Conservation (phyloP, 2,329 filamentous ascomycete species). For the Tolypocladium album region DNA sequence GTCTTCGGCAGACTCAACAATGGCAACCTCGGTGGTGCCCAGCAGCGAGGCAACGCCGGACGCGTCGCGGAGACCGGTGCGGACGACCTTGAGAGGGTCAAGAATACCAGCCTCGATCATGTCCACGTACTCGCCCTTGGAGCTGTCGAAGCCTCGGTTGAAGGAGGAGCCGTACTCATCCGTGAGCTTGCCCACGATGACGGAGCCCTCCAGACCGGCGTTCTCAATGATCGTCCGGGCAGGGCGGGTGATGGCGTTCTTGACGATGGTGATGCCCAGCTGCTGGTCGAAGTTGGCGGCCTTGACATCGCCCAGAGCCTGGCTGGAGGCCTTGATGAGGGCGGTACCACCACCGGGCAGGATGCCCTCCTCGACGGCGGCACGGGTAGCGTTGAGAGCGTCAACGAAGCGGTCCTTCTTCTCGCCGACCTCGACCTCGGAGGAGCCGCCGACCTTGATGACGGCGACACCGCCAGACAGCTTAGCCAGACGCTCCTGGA, state of each 20-base stretch:
- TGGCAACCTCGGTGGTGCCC: constrained; percentile 95
- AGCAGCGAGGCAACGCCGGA: constrained; percentile 94
- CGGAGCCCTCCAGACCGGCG: constrained; percentile 87
- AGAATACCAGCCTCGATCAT: constrained; percentile 97
- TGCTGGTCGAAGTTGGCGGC: constrained; percentile 96
- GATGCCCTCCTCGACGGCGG: constrained; percentile 98
- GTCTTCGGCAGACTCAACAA: constrained; percentile 91
- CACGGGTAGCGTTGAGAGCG: constrained; percentile 93
- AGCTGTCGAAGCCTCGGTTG: constrained; percentile 95
- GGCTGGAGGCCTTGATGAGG: constrained; percentile 90
- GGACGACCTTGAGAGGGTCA: constrained; percentile 98
- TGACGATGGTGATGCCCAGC: constrained; percentile 94
- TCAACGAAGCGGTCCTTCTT: constrained; percentile 99
- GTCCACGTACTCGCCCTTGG: constrained; percentile 96
- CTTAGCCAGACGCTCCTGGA: constrained; percentile 98
- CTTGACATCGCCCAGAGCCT: constrained; percentile 77
- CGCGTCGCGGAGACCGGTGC: constrained; percentile 88
- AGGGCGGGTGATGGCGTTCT: constrained; percentile 93
- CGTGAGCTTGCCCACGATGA: constrained; percentile 94
- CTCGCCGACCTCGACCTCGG: constrained; percentile 97
- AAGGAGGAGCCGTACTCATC: constrained; percentile 88
- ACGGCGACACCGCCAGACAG: constrained; percentile 97
- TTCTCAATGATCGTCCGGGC: constrained; percentile 97
- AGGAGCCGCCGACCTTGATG: constrained; percentile 96
- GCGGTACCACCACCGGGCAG: constrained; percentile 97